Base-by-base conservation (phyloP, 441 rosid species). In the Breynia disticha region DNA sequence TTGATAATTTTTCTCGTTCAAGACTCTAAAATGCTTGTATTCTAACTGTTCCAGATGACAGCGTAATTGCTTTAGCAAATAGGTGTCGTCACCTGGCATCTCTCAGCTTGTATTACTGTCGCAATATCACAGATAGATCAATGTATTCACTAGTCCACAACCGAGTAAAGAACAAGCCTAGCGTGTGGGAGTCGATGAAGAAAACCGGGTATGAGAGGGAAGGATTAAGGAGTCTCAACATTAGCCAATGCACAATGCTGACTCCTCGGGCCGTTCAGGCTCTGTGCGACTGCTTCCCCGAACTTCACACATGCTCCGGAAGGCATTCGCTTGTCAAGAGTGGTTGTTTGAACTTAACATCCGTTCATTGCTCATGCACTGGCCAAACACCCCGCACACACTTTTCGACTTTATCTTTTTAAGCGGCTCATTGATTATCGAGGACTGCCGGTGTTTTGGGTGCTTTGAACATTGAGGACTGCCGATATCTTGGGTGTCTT, bases 251-350 rank as follows among this genome's bases (percentile, higher is more conserved):
- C 78, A 93, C 98, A 1, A 90, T 95, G 4, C 85, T 93, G 4
- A 89, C 97, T 0, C 98, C 98, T 32, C 70, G 83, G 0, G 97
- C 98, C 0, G 95, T 88, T 60, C 98, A 93, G 79, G 85, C 90
- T 1, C 73, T 93, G 3, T 93, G 98, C 1, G 98, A 88, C 66
- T 79, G 88, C 0, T 88, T 88, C 56, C 98, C 98, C 0, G 90
- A 90, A 3, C 96, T 93, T 53, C 97, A 89, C 75, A 88, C 98
- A 16, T 93, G 98, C 70, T 86, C 88, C 0, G 91, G 96, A 13
- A 79, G 87, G 72, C 98, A 93, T 73, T 86, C 98, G 13, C 94
- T 93, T 13, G 95, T 86, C 32, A 93, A 88, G 82, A 93, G 98
- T 48, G 97, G 98, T 41, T 93, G 98, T 68, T 56, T 82, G 77